Evolutionary conservation across 1,284 basidiomycete species (phyloP).

Genomic region (Naganishia cerealis): DNA sequence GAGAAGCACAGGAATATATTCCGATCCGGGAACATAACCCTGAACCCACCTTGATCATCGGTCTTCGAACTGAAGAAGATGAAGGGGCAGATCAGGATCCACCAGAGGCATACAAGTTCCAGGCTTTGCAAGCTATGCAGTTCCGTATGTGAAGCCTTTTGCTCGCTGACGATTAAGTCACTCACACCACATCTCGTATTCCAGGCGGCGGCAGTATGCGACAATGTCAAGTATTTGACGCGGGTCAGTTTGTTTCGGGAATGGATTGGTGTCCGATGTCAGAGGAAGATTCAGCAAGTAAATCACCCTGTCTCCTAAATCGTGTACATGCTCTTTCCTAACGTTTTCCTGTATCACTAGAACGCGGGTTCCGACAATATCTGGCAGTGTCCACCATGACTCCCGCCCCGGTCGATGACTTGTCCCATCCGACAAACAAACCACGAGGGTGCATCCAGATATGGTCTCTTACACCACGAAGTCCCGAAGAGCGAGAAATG

Average conservation of each 20-base stretch:
- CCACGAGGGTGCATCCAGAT: conserved; percentile 50
- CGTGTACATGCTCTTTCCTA: conserved; percentile 18
- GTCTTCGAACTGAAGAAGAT: conserved; percentile 30
- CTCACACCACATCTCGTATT: not conserved
- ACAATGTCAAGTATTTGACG: conserved; percentile 68
- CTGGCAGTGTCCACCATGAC: conserved; percentile 76
- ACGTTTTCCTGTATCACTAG: conserved; percentile 50
- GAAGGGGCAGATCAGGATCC: conserved; percentile 6
- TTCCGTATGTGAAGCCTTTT: conserved; percentile 5
- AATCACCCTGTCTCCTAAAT: conserved; percentile 37
- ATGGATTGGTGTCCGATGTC: conserved; percentile 86
- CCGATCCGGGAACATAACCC: conserved; percentile 33
- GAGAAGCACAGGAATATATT: conserved; percentile 41
- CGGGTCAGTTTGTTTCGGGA: conserved; percentile 80
- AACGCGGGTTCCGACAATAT: conserved; percentile 65
- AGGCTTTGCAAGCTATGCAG: conserved; percentile 25
- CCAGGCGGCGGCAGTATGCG: conserved; percentile 33
- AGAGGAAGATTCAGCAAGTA: conserved; percentile 62
- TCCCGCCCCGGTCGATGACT: conserved; percentile 39
- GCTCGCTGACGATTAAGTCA: conserved; percentile 32
- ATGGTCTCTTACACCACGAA: conserved; percentile 46
- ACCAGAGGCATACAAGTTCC: conserved; percentile 20
- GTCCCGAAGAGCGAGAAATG: conserved; percentile 15
- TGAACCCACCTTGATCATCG: conserved; percentile 30
- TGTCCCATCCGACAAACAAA: conserved; percentile 39